Evolutionary conservation across 495 filamentous ascomycete species (phyloP), one percentile per base, ranked within the genome.

Genomic region (Penicillium atrosanguineum): DNA sequence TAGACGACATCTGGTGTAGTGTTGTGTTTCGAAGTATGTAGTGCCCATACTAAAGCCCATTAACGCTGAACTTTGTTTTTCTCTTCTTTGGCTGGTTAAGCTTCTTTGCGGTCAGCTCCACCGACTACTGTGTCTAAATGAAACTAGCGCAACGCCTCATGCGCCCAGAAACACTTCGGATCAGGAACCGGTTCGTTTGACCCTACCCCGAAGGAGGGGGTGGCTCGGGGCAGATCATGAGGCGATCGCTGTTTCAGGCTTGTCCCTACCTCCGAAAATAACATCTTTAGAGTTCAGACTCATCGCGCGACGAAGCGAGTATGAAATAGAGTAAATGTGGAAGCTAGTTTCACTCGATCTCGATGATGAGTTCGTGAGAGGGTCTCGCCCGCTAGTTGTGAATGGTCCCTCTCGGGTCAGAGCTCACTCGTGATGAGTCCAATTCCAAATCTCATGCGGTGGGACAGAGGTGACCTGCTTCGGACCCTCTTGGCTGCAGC

Each of bases 191-290:
- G 60, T 63, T 54, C 55, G 52, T 61, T 59, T 55, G 45, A 50
- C 31, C 34, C 57, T 40, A 21, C 39, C 53, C 41, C 39, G 20
- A 25, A 38, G 4, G 44, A 44, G 40, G 49, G 23, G 36, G 18
- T 20, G 16, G 44, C 23, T 44, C 18, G 16, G 39, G 23, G 46
- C 36, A 9, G 45, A 42, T 58, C 46, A 36, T 55, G 60, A 66
- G 36, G 60, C 52, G 56, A 60, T 62, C 55, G 56, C 23, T 48
- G 59, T 65, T 63, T 65, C 56, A 65, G 34, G 5, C 20, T 29
- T 26, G 31, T 26, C 43, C 26, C 20, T 14, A 34, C 44, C 45
- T 43, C 38, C 42, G 34, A 37, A 44, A 29, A 8, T 49, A 37
- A 52, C 19, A 14, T 16, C 11, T 38, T 12, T 16, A 37, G 14